Evolutionary conservation across 495 filamentous ascomycete genomes (phyloP), one percentile per base, ranked within the genome.

Genomic region (Achaetomiella virescens): DNA sequence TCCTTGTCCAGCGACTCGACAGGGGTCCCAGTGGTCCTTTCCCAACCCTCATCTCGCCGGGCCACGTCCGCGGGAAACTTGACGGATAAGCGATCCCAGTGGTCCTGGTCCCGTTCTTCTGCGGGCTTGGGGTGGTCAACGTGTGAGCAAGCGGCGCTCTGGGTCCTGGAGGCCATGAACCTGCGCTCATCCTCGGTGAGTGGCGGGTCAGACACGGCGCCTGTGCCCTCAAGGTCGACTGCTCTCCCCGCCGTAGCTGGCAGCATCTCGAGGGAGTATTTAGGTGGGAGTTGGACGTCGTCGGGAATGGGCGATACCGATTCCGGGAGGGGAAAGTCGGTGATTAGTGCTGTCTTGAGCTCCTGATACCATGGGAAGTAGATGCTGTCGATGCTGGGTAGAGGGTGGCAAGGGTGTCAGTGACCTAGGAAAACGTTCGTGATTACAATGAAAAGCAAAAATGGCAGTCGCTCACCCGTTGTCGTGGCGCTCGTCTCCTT

Each of bases 401-500:
- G 24, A n/a, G n/a, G n/a, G n/a, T n/a, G 8, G 36, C 8, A 33
- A 27, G 6, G 2, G 6, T 2, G 25, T 18, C 11, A 29, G 41
- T 55, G 3, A 47, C n/a, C n/a, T n/a, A n/a, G n/a, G n/a, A n/a
- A n/a, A n/a, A n/a, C n/a, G n/a, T n/a, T n/a, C n/a, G n/a, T n/a
- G n/a, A n/a, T n/a, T n/a, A n/a, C 27, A 31, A 31, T 31, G 27
- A 4, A 31, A 31, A 4, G 54, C 29, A 45, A 38, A 42, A 5
- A 42, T 21, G 15, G 33, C 21, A 14, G 18, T 11, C 10, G 51
- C 82, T 65, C 68, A 95, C 88, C 93, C 93, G 77, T 97, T 90
- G 36, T 85, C 80, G 79, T 96, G 88, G 63, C 91, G 88, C 58
- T 96, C 90, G 67, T 99, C 95, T 37, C 84, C 89, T 67, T 97